A percentile compares a stretch with the other conserved stretches of the same genome.
These are phyloP conservation scores for Naegleria gruberi DNA, from an alignment of 208 protist species.

Conservation along the genomic window DNA sequence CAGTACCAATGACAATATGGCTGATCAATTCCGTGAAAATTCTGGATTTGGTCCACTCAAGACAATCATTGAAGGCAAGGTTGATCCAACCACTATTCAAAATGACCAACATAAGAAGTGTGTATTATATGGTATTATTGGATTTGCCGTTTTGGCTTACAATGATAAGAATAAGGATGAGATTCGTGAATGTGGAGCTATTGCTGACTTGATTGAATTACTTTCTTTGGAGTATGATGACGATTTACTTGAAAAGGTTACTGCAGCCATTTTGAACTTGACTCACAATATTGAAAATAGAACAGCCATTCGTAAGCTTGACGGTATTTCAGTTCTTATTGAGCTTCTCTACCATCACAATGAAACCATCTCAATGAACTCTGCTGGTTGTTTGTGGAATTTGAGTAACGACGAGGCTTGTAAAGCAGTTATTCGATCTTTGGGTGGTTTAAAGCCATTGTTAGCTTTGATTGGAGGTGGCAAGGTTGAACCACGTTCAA, in stretches of 20 bases:
- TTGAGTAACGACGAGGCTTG: background rate
- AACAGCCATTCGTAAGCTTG: background rate
- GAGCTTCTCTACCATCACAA: background rate
- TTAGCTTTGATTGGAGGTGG: conserved; percentile 9
- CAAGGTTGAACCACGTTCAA: background rate
- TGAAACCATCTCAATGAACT: background rate
- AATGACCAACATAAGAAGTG: background rate
- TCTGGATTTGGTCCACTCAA: background rate
- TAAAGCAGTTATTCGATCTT: background rate
- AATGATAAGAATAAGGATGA: background rate
- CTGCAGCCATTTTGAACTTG: background rate
- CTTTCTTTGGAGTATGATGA: background rate
- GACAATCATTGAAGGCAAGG: background rate
- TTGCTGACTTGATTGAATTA: background rate
- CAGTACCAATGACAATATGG: background rate
- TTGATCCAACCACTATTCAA: background rate
- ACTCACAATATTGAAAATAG: background rate
- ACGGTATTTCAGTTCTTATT: background rate
- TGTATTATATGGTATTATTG: background rate
- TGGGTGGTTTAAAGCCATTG: conserved; percentile 1
- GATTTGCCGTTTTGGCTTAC: conserved; percentile 6
- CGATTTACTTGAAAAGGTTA: background rate
- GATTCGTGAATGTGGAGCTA: background rate
- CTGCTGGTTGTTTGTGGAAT: conserved; percentile 21
- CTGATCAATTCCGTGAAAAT: background rate